Conservation (phyloP, 345 rosid genomes). For the Pistacia integerrima region DNA sequence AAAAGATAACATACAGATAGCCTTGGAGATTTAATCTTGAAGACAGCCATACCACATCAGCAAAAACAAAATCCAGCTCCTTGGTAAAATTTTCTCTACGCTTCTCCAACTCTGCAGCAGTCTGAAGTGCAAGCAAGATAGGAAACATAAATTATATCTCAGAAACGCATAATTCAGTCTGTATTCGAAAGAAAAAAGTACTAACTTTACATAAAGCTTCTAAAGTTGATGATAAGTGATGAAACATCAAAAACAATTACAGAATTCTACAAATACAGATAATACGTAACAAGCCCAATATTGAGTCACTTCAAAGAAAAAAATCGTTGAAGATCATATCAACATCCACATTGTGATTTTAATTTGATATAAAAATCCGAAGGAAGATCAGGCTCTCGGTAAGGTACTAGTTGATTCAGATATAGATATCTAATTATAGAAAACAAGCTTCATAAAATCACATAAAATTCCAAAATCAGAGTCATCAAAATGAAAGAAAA, state of each 20-base stretch:
- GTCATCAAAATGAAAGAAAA: background rate
- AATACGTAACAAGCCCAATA: background rate
- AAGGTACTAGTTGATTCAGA: background rate
- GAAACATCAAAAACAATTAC: background rate
- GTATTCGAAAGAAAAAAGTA: background rate
- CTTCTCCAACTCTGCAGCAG: slow-evolving; percentile 58
- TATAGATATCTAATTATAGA: background rate
- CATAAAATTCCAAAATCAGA: background rate
- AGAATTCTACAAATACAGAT: too few species aligned
- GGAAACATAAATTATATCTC: too few species aligned
- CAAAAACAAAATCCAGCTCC: slow-evolving; percentile 72
- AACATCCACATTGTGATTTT: too few species aligned
- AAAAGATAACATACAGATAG: background rate
- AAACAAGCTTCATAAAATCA: background rate
- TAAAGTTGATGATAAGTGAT: background rate
- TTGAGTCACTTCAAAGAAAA: background rate
- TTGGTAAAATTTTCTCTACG: slow-evolving; percentile 55
- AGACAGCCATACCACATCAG: slow-evolving; percentile 56
- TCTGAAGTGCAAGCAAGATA: slow-evolving; percentile 32
- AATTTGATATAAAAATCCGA: background rate
- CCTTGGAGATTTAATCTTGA: background rate
- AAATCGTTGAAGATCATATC: too few species aligned
- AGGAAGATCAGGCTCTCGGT: background rate
- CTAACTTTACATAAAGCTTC: background rate
- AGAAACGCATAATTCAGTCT: background rate